Percentiles rank a stretch among this genome's conserved stretches.
Evolutionary conservation across 495 filamentous ascomycete species (phyloP).

Genomic region (Hypoxylon perforatum): DNA sequence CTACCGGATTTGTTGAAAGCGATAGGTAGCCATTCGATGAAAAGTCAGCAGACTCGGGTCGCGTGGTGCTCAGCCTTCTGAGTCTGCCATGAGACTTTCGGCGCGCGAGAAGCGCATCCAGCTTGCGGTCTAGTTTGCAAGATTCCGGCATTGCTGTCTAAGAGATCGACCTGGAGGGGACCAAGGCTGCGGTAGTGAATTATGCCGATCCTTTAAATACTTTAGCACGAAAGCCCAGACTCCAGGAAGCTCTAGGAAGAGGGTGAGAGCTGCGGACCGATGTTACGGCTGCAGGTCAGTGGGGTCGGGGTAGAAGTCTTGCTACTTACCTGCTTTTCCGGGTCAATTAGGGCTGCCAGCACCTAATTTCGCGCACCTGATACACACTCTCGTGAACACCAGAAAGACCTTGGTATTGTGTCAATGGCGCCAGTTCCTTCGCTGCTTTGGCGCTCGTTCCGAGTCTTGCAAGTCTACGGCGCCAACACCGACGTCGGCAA

Average conservation of each 20-base stretch:
- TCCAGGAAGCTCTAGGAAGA: slow-evolving; percentile 3
- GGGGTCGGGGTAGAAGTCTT: slow-evolving; percentile 18
- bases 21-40: slow-evolving; percentile 74
- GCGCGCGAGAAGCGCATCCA: slow-evolving; percentile 43
- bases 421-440: slow-evolving; percentile 47
- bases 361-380: slow-evolving; percentile 19
- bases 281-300: slow-evolving; percentile 26
- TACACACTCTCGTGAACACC: background rate
- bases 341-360: slow-evolving; percentile 25
- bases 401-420: background rate
- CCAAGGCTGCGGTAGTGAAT: background rate
- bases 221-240: background rate
- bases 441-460: slow-evolving; percentile 70
- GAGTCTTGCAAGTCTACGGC: slow-evolving; percentile 76
- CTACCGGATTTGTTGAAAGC: slow-evolving; percentile 56
- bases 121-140: slow-evolving; percentile 32
- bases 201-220: slow-evolving; percentile 5
- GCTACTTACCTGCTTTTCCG: slow-evolving; percentile 6
- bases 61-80: slow-evolving; percentile 55
- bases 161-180: background rate
- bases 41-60: slow-evolving; percentile 61
- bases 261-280: slow-evolving; percentile 16
- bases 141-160: slow-evolving; percentile 27
- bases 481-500: slow-evolving; percentile 86
- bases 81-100: slow-evolving; percentile 47